phyloP scores from a whole-genome alignment of 2,329 filamentous ascomycete species.

The Cladosporium colombiae region DNA sequence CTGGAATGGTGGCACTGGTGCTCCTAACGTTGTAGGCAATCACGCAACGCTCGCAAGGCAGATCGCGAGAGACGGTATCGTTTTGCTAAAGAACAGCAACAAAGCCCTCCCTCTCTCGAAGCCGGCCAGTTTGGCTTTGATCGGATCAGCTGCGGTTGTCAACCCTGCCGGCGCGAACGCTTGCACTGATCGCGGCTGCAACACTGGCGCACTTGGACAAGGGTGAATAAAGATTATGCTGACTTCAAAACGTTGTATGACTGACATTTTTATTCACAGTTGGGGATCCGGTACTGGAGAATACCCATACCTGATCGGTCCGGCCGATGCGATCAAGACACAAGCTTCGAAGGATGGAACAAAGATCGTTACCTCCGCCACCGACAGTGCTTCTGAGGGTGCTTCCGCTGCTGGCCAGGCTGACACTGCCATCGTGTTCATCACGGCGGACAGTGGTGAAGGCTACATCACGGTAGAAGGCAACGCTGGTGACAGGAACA shows the following conservation, averaged over 20 bases:
- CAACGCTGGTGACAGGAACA: slow-evolving; percentile 46
- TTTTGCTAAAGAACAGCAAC: slow-evolving; percentile 64
- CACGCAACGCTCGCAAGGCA: slow-evolving; percentile 50
- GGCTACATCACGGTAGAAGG: slow-evolving; percentile 46
- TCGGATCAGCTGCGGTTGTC: slow-evolving; percentile 45
- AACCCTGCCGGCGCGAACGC: slow-evolving; percentile 69
- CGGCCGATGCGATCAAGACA: slow-evolving; percentile 45
- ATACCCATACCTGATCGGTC: slow-evolving; percentile 42
- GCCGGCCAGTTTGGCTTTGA: slow-evolving; percentile 42
- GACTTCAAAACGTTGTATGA: accelerated
- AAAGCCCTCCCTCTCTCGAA: slow-evolving; percentile 55
- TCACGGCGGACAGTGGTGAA: slow-evolving; percentile 55
- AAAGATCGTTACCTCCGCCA: slow-evolving; percentile 31
- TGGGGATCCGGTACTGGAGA: slow-evolving; percentile 45
- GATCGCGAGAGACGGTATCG: slow-evolving; percentile 58
- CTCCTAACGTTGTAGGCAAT: slow-evolving; percentile 59
- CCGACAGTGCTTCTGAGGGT: slow-evolving; percentile 34
- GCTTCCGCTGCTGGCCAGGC: slow-evolving; percentile 23
- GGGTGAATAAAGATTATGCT: slow-evolving; percentile 27
- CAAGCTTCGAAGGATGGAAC: slow-evolving; percentile 34
- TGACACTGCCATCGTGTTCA: slow-evolving; percentile 57
- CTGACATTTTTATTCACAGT: background rate
- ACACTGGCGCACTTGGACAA: slow-evolving; percentile 45
- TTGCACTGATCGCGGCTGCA: slow-evolving; percentile 74
- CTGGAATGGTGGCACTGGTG: slow-evolving; percentile 42